These are phyloP conservation scores for Zoysia matrella DNA, from an alignment of 202 grass and related monocot species.

Conservation along the genomic window DNA sequence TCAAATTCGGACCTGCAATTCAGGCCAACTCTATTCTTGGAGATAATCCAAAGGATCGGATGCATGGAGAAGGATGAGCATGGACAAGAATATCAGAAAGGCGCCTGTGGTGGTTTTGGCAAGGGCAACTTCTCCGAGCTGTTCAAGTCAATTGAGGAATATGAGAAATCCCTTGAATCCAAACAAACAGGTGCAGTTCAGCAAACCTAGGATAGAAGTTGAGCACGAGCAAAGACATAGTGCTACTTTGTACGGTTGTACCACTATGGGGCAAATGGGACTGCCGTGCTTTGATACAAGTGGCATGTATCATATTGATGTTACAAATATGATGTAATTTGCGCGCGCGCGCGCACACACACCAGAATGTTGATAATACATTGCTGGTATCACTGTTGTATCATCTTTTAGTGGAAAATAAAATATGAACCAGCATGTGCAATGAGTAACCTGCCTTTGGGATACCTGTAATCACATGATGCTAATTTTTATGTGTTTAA, in stretches of 20 bases:
- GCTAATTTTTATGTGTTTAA: background rate
- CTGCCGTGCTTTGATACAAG: constrained; percentile 1
- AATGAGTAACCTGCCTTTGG: background rate
- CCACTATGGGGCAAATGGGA: constrained; percentile 33
- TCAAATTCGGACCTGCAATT: constrained; percentile 34
- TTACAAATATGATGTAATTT: constrained; percentile 16
- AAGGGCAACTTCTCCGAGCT: constrained; percentile 96
- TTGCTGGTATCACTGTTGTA: constrained; percentile 16
- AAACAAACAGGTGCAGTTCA: constrained; percentile 58
- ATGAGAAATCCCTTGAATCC: constrained; percentile 89
- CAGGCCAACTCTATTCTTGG: constrained; percentile 93
- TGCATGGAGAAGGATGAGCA: constrained; percentile 84
- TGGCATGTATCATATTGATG: background rate
- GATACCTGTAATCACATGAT: constrained; percentile 22
- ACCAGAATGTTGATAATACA: constrained; percentile 9
- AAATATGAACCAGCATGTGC: constrained; percentile 23
- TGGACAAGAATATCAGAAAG: constrained; percentile 81
- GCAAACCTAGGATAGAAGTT: constrained; percentile 41
- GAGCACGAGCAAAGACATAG: background rate
- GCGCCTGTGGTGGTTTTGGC: constrained; percentile 85
- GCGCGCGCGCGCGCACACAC: constrained; percentile 13
- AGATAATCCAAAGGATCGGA: constrained; percentile 96
- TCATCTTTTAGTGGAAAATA: constrained; percentile 28
- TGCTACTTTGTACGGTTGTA: constrained; percentile 18
- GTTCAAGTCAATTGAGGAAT: constrained; percentile 95